Conservation (phyloP, 345 rosid genomes). For the Nephelium lappaceum region DNA sequence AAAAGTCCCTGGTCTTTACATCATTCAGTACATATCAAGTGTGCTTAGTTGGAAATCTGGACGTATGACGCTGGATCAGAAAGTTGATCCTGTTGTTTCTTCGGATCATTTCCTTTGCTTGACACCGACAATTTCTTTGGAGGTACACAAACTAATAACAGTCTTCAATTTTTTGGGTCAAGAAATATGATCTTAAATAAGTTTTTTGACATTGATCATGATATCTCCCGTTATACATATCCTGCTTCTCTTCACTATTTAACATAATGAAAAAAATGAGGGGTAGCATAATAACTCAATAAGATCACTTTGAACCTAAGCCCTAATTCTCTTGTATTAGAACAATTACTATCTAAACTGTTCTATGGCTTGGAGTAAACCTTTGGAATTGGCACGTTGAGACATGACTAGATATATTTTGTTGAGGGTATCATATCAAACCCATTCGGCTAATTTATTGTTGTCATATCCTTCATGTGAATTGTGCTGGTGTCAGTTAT, state of each 20-base stretch:
- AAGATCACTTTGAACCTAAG: too few species aligned
- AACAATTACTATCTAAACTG: too few species aligned
- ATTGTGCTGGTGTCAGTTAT: not conserved
- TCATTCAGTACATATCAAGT: conserved; percentile 83
- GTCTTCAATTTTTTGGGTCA: not conserved
- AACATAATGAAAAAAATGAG: too few species aligned
- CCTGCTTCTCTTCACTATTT: not conserved
- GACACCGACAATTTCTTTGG: conserved; percentile 47
- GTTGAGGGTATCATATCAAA: too few species aligned
- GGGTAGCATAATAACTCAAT: too few species aligned
- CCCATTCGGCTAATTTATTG: too few species aligned
- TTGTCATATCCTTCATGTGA: too few species aligned
- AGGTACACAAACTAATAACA: conserved; percentile 31
- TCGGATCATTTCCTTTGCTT: conserved; percentile 65
- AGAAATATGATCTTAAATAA: too few species aligned
- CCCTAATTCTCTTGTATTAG: too few species aligned
- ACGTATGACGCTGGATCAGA: conserved; percentile 53
- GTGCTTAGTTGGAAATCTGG: conserved; percentile 70
- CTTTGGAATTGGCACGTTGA: not conserved
- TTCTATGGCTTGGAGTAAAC: not conserved
- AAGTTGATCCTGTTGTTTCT: conserved; percentile 67
- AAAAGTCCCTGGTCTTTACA: conserved; percentile 61
- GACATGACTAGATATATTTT: not conserved
- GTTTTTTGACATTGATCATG: too few species aligned
- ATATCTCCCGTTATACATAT: not conserved